Base-by-base conservation (phyloP, 2,329 filamentous ascomycete species). In the Dothideomycetes sp. region DNA sequence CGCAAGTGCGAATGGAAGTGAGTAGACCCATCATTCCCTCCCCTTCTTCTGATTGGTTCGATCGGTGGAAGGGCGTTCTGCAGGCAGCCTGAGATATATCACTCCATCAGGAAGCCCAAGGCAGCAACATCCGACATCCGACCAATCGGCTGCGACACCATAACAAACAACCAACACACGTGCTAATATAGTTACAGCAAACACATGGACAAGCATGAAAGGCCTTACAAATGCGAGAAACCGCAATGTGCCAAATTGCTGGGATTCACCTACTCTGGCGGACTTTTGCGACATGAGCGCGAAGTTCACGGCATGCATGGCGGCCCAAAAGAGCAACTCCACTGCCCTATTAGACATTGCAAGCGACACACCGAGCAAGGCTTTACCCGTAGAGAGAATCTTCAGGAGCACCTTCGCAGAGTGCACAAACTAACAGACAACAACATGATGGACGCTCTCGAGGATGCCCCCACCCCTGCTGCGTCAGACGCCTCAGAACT, bases 151-250 rank as follows among this genome's bases (percentile, higher is more conserved):
- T 30, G 12, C 17, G n/a, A 23, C 3, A 3, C 34, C 35, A 28
- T 20, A 6, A 12, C n/a, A 27, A 13, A 24, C 19, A 2, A n/a
- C 20, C 13, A 25, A 19, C 27, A 33, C 31, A 27, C 19, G 41
- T 48, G 39, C 50, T 55, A 43, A 56, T 48, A 33, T 40, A 32
- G 45, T 24, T 38, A 46, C 49, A 94, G 86, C 58, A 95, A 96
- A 66, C 89, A 96, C 60, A 95, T 95, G 88, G 89, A 96, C 65
- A 94, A 94, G 60, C 89, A 96, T 59, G 87, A 94, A 52, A 75
- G 89, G 10, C 89, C 89, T 1, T 96, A 95, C 58, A 84, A 87
- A 54, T 96, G 89, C 61, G 71, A 69, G 16, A 79, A 82, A 30
- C 72, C 76, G n/a, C 83, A 82, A 25, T 95, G 89, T 62, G 85